A percentile compares a stretch with the other conserved stretches of the same genome.
Conservation (phyloP, 192 early-diverging fungal species). For the Coemansia sp. region DNA sequence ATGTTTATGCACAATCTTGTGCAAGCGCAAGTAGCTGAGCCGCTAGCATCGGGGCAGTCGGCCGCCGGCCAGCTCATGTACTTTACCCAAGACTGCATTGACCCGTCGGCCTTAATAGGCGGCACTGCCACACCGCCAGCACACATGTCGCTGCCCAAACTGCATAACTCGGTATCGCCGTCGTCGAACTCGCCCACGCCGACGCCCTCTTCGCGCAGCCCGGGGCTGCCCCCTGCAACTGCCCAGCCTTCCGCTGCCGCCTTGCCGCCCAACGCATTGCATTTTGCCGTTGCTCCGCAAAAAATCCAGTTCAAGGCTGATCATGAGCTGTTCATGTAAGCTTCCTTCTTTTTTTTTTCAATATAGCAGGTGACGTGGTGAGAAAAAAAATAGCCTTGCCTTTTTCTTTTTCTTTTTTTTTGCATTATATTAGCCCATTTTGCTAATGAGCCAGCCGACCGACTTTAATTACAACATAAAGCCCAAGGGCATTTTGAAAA, state of each 20-base stretch:
- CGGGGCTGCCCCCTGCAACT: slow-evolving; percentile 12
- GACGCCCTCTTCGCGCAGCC: slow-evolving; percentile 30
- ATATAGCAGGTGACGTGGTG: neutral
- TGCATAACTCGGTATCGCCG: slow-evolving; percentile 26
- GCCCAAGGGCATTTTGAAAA: slow-evolving; percentile 55
- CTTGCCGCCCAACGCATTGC: slow-evolving; percentile 19
- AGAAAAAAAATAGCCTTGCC: neutral
- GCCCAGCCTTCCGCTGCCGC: slow-evolving; percentile 2
- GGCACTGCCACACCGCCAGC: slow-evolving; percentile 21
- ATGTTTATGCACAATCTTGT: too few species aligned
- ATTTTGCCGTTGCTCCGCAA: slow-evolving; percentile 41
- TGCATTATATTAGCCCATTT: neutral
- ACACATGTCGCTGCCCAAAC: slow-evolving; percentile 24
- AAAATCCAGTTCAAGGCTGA: slow-evolving; percentile 49
- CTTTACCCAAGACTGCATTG: slow-evolving; percentile 32
- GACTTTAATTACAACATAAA: slow-evolving; percentile 11
- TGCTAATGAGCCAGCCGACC: slow-evolving; percentile 11
- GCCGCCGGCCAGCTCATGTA: slow-evolving; percentile 11
- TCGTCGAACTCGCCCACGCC: slow-evolving; percentile 45
- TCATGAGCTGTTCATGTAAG: slow-evolving; percentile 44
- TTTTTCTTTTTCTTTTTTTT: slow-evolving; percentile 2
- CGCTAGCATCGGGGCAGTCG: neutral
- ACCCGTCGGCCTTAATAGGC: slow-evolving; percentile 21
- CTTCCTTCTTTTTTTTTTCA: neutral
- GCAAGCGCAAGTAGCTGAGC: too few species aligned